Evolutionary conservation across 2,329 filamentous ascomycete genomes (phyloP).

Genomic region (Cladosporium phlei): DNA sequence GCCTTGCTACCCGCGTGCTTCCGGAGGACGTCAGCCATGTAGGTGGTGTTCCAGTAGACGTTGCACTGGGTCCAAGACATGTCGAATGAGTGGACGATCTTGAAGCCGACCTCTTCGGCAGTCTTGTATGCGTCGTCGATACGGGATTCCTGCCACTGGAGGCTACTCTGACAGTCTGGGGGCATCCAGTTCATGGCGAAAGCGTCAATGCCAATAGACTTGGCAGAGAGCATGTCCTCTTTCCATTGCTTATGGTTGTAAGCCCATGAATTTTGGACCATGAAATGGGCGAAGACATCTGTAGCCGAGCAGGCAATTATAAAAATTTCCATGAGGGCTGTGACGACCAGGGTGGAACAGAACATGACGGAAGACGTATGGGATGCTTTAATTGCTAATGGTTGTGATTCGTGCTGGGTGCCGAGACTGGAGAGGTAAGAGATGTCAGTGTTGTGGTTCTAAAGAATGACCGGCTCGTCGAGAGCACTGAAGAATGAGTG

Average conservation of each 20-base stretch:
- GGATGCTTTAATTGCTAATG: background rate
- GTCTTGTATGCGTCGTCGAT: slow-evolving; percentile 35
- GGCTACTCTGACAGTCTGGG: slow-evolving; percentile 29
- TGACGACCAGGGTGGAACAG: slow-evolving; percentile 4
- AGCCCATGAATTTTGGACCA: slow-evolving; percentile 34
- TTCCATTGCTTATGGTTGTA: slow-evolving; percentile 32
- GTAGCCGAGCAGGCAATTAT: slow-evolving; percentile 25
- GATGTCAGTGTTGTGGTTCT: slow-evolving; percentile 4
- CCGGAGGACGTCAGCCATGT: slow-evolving; percentile 32
- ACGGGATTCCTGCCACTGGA: slow-evolving; percentile 31
- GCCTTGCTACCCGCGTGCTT: slow-evolving; percentile 31
- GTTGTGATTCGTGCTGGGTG: background rate
- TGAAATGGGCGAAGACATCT: slow-evolving; percentile 34
- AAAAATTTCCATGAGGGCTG: slow-evolving; percentile 16
- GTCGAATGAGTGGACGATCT: slow-evolving; percentile 37
- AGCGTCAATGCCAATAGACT: slow-evolving; percentile 34
- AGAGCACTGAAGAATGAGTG: too few species aligned
- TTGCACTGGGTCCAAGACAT: slow-evolving; percentile 35
- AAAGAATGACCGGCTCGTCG: slow-evolving; percentile 13
- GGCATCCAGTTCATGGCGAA: slow-evolving; percentile 37
- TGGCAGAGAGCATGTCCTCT: slow-evolving; percentile 31
- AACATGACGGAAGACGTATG: slow-evolving; percentile 5
- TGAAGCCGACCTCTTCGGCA: slow-evolving; percentile 32
- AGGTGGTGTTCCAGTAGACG: slow-evolving; percentile 35
- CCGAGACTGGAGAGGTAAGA: background rate